These are phyloP conservation scores for Blastobotrys apis DNA, from an alignment of 1,139 yeast genomes.

Conservation along the genomic window DNA sequence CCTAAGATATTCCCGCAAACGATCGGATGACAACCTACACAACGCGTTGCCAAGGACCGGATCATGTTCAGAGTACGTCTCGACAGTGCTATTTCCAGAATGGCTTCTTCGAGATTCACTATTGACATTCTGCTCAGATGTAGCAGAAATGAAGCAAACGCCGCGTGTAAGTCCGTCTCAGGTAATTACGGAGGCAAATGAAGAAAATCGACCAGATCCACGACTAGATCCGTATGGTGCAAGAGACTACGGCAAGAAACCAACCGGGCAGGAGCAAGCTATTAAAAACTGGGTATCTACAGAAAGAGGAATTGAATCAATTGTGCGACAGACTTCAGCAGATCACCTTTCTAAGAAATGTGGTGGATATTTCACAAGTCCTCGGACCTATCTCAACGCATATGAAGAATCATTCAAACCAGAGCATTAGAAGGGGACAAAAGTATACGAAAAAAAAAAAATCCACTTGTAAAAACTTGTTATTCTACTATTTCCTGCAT, in stretches of 20 bases:
- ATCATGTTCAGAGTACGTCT: conserved; percentile 28
- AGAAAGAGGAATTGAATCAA: conserved; percentile 32
- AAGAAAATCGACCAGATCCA: conserved; percentile 27
- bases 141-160: conserved; percentile 23
- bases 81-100: conserved; percentile 30
- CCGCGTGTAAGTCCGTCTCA: conserved; percentile 1
- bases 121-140: conserved; percentile 29
- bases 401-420: conserved; percentile 14
- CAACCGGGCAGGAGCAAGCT: conserved; percentile 23
- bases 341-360: conserved; percentile 26
- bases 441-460: not conserved
- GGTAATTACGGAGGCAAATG: conserved; percentile 4
- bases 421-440: conserved; percentile 1
- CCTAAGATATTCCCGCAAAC: conserved; percentile 25
- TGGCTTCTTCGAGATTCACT: conserved; percentile 34
- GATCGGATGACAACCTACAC: conserved; percentile 28
- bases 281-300: conserved; percentile 30
- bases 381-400: conserved; percentile 21
- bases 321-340: conserved; percentile 31
- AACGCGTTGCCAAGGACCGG: conserved; percentile 27
- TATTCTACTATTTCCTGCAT: not conserved
- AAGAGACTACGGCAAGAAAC: conserved; percentile 23
- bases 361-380: conserved; percentile 26
- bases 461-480: conserved; percentile 3
- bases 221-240: conserved; percentile 36